These are phyloP conservation scores for Claviceps capensis DNA, from an alignment of 2,329 filamentous ascomycete genomes.

Conservation along the genomic window DNA sequence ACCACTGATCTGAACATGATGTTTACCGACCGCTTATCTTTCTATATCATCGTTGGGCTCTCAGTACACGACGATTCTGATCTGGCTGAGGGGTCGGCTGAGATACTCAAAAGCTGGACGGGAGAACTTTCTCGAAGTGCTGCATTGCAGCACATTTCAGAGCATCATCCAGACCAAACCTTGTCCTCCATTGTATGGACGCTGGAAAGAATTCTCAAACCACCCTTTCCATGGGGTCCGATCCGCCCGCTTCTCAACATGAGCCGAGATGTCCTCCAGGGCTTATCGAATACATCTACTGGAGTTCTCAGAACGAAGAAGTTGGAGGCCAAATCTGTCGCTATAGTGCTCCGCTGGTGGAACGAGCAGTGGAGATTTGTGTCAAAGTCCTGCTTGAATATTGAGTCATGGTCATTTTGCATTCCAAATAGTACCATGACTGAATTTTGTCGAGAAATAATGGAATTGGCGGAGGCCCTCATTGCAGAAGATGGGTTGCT, in stretches of 20 bases:
- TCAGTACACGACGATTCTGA: conserved; percentile 70
- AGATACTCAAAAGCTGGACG: conserved; percentile 72
- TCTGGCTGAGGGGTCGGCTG: conserved; percentile 66
- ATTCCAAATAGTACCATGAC: conserved; percentile 71
- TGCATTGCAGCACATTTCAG: conserved; percentile 25
- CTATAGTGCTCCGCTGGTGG: conserved; percentile 68
- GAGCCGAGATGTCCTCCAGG: conserved; percentile 41
- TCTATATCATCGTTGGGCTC: conserved; percentile 62
- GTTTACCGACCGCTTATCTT: conserved; percentile 52
- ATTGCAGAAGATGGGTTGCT: conserved; percentile 79
- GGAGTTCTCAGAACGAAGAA: conserved; percentile 41
- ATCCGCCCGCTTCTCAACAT: conserved; percentile 44
- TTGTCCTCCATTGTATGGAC: conserved; percentile 30
- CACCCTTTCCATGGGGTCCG: conserved; percentile 37
- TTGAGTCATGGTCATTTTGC: conserved; percentile 68
- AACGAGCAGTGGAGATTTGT: conserved; percentile 69
- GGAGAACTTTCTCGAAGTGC: conserved; percentile 40
- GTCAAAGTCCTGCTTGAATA: conserved; percentile 66
- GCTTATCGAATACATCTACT: conserved; percentile 40
- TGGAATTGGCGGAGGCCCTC: conserved; percentile 79
- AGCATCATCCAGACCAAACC: conserved; percentile 26
- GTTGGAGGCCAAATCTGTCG: conserved; percentile 47
- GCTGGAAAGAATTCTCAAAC: conserved; percentile 21
- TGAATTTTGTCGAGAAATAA: conserved; percentile 86
- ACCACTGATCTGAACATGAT: conserved; percentile 54